Evolutionary conservation across 2,329 filamentous ascomycete genomes (phyloP), one percentile per base, ranked within the genome.

Genomic region (Colletotrichum godetiae): DNA sequence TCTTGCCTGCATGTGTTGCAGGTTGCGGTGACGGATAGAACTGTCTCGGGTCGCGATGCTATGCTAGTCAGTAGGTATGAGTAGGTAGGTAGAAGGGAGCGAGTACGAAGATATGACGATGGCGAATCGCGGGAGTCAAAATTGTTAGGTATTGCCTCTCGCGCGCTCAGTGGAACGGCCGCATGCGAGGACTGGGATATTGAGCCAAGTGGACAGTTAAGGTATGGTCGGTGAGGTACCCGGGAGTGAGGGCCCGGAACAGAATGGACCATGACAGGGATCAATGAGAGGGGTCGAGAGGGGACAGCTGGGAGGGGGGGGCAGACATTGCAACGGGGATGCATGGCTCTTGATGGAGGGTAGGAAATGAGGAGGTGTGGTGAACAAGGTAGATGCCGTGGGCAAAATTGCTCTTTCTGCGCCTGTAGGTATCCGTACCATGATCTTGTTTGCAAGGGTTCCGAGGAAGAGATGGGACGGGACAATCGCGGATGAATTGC

Each of bases 401-500:
- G 56, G 60, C 42, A 65, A 22, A 19, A 42, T 15, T 42, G 19
- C 37, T 42, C 6, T 19, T 13, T 19, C 37, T 42, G 37, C 37
- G 37, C 37, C 37, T 42, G 37, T 42, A 29, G 27, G 27, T 29
- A 42, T 42, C 37, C 15, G 37, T 22, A 31, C 49, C 33, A 29
- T 70, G 35, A 70, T 66, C 67, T 73, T 46, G 27, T 60, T 61
- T 49, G n/a, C 49, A 66, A 61, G 61, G 67, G 67, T 33, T 61
- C 55, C 61, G 60, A 60, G 60, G 52, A 46, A 29, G 37, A 65
- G 19, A 31, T 49, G 62, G 35, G 52, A 65, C 37, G 60, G 61
- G 60, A 61, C 60, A 73, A 73, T 73, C 67, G 67, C 22, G 61
- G 35, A 42, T 71, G 60, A 66, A 13, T 61, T 66, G 49, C 71